phyloP scores from a whole-genome alignment of 495 filamentous ascomycete species.

The Platismatia glauca region DNA sequence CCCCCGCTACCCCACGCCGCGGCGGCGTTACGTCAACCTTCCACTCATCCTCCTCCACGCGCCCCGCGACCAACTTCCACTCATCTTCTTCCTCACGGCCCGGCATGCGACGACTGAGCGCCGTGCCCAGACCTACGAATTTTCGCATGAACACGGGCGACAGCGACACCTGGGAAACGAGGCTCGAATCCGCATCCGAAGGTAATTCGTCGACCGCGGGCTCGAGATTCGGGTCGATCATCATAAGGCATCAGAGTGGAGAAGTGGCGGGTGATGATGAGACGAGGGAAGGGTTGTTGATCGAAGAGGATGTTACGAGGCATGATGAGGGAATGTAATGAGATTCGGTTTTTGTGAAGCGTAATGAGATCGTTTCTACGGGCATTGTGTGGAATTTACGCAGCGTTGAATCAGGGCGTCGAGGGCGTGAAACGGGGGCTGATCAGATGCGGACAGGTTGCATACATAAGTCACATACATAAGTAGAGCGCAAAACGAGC shows the following conservation, averaged over 20 bases:
- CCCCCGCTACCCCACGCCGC: background rate
- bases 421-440: background rate
- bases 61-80: background rate
- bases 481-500: background rate
- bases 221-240: constrained; percentile 3
- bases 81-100: background rate
- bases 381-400: background rate
- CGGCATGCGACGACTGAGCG: background rate
- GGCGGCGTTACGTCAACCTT: constrained; percentile 4
- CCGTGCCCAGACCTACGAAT: background rate
- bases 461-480: background rate
- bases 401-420: background rate
- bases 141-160: background rate
- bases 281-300: background rate
- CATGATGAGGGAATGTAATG: background rate
- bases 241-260: background rate
- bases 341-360: background rate
- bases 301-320: background rate
- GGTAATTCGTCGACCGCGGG: background rate
- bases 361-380: background rate
- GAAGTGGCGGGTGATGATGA: background rate
- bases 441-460: background rate
- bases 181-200: constrained; percentile 7
- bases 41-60: background rate
- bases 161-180: constrained; percentile 17